Percentiles rank a stretch among this genome's conserved stretches.
Conservation (phyloP, 768 basidiomycete species). For the Cystofilobasidium bisporidii region DNA sequence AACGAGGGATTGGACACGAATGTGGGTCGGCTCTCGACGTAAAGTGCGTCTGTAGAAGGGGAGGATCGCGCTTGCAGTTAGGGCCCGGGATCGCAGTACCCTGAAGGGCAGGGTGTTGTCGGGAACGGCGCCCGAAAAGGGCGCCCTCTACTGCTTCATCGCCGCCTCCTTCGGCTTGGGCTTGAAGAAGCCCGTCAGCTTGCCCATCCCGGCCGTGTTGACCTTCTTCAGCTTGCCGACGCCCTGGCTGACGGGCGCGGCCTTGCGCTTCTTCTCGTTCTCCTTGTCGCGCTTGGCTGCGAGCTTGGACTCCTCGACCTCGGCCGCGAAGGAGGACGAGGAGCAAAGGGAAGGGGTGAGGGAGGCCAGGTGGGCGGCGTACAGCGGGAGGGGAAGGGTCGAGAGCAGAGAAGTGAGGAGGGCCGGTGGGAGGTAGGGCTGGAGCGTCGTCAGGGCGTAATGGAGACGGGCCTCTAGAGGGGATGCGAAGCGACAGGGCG, state of each 20-base stretch:
- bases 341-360: background rate
- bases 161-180: slow-evolving; percentile 13
- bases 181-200: slow-evolving; percentile 17
- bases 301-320: background rate
- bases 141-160: background rate
- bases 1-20: too few species aligned
- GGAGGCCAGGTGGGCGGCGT: slow-evolving; percentile 5
- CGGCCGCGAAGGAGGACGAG: background rate
- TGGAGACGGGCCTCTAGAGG: slow-evolving; percentile 18
- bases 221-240: slow-evolving; percentile 16
- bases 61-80: too few species aligned
- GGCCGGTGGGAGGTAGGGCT: slow-evolving; percentile 12
- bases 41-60: too few species aligned
- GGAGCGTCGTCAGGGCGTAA: slow-evolving; percentile 16
- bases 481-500: background rate
- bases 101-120: background rate
- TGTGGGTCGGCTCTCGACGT: too few species aligned
- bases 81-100: too few species aligned
- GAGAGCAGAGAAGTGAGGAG: slow-evolving; percentile 3
- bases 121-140: too few species aligned
- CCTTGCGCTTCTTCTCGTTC: slow-evolving; percentile 17
- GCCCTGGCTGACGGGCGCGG: slow-evolving; percentile 12
- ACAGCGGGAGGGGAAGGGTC: slow-evolving; percentile 12
- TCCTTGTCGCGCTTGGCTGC: background rate
- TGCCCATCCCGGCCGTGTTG: slow-evolving; percentile 19